phyloP scores from a whole-genome alignment of 192 early-diverging fungal species.

The Oehlia diaphana region DNA sequence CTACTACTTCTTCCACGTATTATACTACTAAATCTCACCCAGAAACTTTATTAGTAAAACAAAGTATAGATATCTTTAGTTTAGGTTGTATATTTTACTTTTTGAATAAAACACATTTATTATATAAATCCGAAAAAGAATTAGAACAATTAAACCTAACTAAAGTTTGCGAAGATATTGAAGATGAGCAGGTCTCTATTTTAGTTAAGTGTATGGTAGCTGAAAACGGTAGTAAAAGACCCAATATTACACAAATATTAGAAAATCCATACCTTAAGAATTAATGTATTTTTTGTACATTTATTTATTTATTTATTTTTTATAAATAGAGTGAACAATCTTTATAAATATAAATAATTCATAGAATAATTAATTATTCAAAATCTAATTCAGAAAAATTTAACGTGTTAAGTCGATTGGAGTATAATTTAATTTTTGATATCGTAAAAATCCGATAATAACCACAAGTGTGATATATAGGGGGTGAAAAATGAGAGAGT shows the following conservation, averaged over 20 bases:
- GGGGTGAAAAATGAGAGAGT: no score
- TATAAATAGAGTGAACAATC: no score
- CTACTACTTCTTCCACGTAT: neutral
- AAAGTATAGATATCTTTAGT: neutral
- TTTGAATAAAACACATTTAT: neutral
- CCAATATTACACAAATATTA: neutral
- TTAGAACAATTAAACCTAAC: neutral
- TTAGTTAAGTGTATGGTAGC: neutral
- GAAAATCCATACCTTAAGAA: neutral
- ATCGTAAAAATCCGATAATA: no score
- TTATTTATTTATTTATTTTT: no score
- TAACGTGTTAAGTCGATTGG: no score
- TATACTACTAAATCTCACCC: neutral
- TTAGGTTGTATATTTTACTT: neutral
- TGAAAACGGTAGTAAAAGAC: neutral
- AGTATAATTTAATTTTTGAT: no score
- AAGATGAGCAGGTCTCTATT: neutral
- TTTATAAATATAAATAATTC: no score
- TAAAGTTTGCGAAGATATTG: neutral
- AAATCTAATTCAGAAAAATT: no score
- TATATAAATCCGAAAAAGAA: neutral
- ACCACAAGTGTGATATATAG: no score
- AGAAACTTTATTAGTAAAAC: neutral
- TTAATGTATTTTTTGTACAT: no score
- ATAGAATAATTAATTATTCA: no score